Base-by-base conservation (phyloP, 2,329 filamentous ascomycete species). In the Plectosphaerella sp. region DNA sequence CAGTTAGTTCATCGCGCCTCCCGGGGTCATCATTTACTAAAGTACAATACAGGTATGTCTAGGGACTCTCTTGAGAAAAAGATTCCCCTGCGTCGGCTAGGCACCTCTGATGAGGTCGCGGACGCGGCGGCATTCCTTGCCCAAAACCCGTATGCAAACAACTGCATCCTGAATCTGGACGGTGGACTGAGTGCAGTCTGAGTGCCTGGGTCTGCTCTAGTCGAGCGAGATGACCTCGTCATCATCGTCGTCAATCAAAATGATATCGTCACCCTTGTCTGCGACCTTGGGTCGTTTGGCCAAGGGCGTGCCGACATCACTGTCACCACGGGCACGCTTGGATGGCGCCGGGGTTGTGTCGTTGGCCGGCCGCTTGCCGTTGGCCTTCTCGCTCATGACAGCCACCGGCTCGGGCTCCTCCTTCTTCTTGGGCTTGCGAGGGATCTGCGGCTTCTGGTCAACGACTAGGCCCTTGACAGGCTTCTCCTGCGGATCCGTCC, bases 121-220 rank as follows among this genome's bases (percentile, higher is more conserved):
- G 84, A 92, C 62, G 90, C 91, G 51, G 89, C 87, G 46, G 64
- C 87, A 25, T 96, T 95, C 67, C 77, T 96, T 15, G 87, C 83
- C 28, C 78, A 78, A 46, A 96, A 94, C 67, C 73, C 81, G 56
- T 96, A 93, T 69, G 88, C 90, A 52, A 93, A 93, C 67, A 95
- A 95, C 59, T 94, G 89, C 66, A 78, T 92, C 48, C 75, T 96
- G 49, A 94, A 92, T 66, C 76, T 96, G 25, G 91, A 96, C 68
- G 91, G 91, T 15, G 91, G 91, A 2, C 67, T 95, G 59, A 91
- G 88, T 67, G 88, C 88, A 48, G 69, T 69, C 60, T 88, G 65
- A 77, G 52, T 25, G 7, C 20, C 22, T 5, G 28, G 8, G 20
- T 20, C 41, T 16, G 4, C 41, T 43, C 15, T 18, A 43, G 41